Base-by-base conservation (phyloP, 352 stramenopile species). In the Pythium folliculosum region DNA sequence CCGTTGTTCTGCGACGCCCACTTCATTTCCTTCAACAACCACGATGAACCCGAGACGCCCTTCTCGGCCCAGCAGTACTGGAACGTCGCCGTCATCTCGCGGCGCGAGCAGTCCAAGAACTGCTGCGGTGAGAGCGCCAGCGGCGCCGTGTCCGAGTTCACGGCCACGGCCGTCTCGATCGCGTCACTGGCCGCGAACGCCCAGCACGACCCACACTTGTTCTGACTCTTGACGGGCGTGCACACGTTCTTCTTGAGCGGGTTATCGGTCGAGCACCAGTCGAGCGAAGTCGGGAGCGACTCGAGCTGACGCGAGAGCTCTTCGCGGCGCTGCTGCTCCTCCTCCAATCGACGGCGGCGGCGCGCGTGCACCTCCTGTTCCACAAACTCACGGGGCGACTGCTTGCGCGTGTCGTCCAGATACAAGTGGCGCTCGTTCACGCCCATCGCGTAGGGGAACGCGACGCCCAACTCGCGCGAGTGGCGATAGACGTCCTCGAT, bases 251-350 rank as follows among this genome's bases (percentile, higher is more conserved):
- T 69, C 44, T 82, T 76, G 48, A 73, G 60, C 17, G 81, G 65
- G 63, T 93, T 95, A 69, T 95, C 75, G 14, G 63, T 79, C 27
- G 82, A 81, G 67, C 86, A 95, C 86, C 86, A 95, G 58, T 95
- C 75, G 35, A 95, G 58, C 49, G 80, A 74, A 48, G 70, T 27
- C 17, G 70, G 81, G 12, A 81, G 69, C 21, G 64, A 63, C 27
- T 75, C 69, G 21, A 59, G 27, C 21, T 38, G n/a, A 5, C 68
- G 68, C 10, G 23, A 6, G 30, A 53, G 63, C 27, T 62, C 60
- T 56, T 67, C 51, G 32, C 23, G 7, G 21, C n/a, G 35, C 27
- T 48, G 5, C 30, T 32, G 22, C 30, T 59, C n/a, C 37, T 56
- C 69, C 40, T 76, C 63, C 30, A 76, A 23, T 16, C 72, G 72